Evolutionary conservation across 176 grass and related monocot species (phyloP).

Genomic region (Microstegium vimineum): DNA sequence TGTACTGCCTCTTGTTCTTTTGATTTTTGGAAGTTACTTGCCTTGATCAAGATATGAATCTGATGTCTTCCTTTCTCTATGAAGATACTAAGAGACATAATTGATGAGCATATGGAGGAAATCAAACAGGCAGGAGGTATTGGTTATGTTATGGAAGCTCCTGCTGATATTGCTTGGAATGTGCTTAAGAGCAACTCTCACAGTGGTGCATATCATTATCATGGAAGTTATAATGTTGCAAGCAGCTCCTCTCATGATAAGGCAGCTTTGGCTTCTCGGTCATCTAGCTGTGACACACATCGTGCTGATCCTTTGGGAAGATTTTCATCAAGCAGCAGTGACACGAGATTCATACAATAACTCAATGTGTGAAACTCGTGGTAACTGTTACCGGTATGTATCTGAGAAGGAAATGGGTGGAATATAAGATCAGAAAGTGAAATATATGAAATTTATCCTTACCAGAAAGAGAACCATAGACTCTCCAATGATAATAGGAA

Average conservation of each 20-base stretch:
- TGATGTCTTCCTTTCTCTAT: conserved; percentile 30
- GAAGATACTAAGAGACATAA: conserved; percentile 96
- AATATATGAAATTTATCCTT: conserved; percentile 18
- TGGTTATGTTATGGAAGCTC: conserved; percentile 45
- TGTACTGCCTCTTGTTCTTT: conserved; percentile 1
- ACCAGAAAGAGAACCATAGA: conserved; percentile 5
- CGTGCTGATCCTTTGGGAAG: conserved; percentile 38
- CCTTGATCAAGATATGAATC: conserved; percentile 19
- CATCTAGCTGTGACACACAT: conserved; percentile 35
- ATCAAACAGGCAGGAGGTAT: conserved; percentile 78
- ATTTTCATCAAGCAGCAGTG: conserved; percentile 46
- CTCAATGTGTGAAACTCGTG: conserved; percentile 35
- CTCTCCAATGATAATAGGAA: conserved; percentile 25
- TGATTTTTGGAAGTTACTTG: conserved; percentile 17
- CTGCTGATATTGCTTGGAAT: conserved; percentile 20
- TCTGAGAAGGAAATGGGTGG: conserved; percentile 28
- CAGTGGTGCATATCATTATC: conserved; percentile 8
- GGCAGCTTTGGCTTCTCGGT: conserved; percentile 24
- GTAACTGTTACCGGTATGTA: conserved; percentile 20
- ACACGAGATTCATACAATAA: conserved; percentile 20
- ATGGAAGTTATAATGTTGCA: conserved; percentile 30
- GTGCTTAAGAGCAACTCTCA: conserved; percentile 20
- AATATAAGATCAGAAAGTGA: conserved; percentile 28
- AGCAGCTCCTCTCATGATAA: conserved; percentile 32
- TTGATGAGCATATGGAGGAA: conserved; percentile 96